Base-by-base conservation (phyloP, 2,329 filamentous ascomycete genomes). In the Pyrenochaeta sp. region DNA sequence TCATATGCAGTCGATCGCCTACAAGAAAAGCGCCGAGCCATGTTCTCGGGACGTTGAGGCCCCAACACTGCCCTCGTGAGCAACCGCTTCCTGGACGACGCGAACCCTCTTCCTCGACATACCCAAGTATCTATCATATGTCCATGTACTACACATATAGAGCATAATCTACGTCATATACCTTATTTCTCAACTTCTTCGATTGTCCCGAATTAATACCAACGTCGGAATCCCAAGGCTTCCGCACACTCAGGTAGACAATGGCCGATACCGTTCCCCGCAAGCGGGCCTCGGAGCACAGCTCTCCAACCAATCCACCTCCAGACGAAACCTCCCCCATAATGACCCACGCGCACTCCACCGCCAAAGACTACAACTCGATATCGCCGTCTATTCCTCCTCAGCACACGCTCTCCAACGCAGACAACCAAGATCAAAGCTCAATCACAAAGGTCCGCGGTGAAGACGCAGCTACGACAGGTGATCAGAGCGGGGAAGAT, bases 241-340 rank as follows among this genome's bases (percentile, higher is more conserved):
- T n/a, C n/a, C n/a, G n/a, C n/a, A n/a, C n/a, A n/a, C n/a, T n/a
- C n/a, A n/a, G n/a, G 24, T 14, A 37, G 18, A 20, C 8, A 51
- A n/a, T 51, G 47, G 34, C 38, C 6, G 20, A 35, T n/a, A n/a
- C n/a, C 24, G 36, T 20, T 10, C 51, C 56, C 19, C 49, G 54
- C 30, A 58, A 53, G 39, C 52, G 50, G 23, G 44, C 24, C 42
- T 28, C 29, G 6, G 46, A 49, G 10, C 34, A 28, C 26, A 30
- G 39, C 8, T 37, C 21, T 17, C 34, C 19, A 11, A 37, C 23
- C 43, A 27, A 27, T 7, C 44, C 29, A 17, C 41, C 39, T 32
- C 30, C 39, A 21, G 71, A 74, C 41, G 74, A 77, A 48, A 48
- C 51, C 7, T 56, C 52, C 7, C 60, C 65, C 10, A 68, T 69